A percentile compares a stretch with the other conserved stretches of the same genome.
These are phyloP conservation scores for Talaromyces thailandensis DNA, from an alignment of 495 filamentous ascomycete genomes.

Conservation along the genomic window DNA sequence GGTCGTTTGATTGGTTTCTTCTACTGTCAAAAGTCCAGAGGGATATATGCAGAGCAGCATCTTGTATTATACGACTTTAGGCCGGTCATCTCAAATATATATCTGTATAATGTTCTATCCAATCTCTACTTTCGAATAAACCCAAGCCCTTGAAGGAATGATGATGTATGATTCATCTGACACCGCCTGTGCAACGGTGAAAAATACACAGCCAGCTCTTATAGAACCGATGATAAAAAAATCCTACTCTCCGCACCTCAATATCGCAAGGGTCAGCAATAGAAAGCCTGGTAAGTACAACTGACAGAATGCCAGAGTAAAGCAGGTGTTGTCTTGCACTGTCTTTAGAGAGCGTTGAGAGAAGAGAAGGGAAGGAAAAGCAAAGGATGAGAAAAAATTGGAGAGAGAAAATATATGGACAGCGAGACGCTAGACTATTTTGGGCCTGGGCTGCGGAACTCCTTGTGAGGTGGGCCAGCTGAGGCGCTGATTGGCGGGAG, in stretches of 20 bases:
- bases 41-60: neutral
- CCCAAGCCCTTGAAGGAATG: neutral
- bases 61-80: neutral
- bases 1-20: neutral
- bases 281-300: conserved; percentile 35
- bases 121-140: neutral
- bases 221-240: conserved; percentile 58
- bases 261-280: conserved; percentile 76
- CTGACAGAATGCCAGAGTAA: conserved; percentile 61
- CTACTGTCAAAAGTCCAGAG: neutral
- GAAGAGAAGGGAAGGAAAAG: conserved; percentile 31
- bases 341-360: conserved; percentile 74
- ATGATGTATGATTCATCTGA: conserved; percentile 77
- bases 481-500: neutral
- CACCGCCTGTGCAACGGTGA: conserved; percentile 70
- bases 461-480: neutral
- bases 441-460: conserved; percentile 7
- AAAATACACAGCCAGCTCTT: conserved; percentile 78
- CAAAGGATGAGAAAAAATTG: conserved; percentile 27
- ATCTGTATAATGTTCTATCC: neutral
- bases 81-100: neutral
- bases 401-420: conserved; percentile 18
- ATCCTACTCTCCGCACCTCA: conserved; percentile 63
- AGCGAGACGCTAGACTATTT: conserved; percentile 25
- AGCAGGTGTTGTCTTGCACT: conserved; percentile 67